phyloP scores from a whole-genome alignment of 208 protist genomes.

The Crithidia fasciculata region DNA sequence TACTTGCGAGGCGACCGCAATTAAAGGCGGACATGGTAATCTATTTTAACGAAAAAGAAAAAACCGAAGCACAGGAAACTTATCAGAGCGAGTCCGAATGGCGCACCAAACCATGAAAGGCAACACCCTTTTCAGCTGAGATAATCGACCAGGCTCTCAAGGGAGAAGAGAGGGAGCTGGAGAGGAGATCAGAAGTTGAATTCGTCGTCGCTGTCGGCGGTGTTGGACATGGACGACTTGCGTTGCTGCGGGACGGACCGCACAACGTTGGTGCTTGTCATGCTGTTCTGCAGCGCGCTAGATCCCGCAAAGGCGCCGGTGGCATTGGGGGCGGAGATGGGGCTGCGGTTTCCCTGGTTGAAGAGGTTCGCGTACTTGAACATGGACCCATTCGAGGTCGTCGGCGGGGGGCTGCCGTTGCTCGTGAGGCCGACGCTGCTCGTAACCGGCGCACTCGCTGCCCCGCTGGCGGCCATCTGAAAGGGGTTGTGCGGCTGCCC shows the following conservation, averaged over 20 bases:
- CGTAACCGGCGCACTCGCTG: conserved; percentile 20
- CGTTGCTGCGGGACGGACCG: conserved; percentile 38
- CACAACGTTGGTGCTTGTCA: conserved; percentile 33
- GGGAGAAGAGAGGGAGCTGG: too few species aligned
- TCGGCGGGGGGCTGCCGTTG: conserved; percentile 56
- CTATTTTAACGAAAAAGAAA: conserved; percentile 27
- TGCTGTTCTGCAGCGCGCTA: conserved; percentile 25
- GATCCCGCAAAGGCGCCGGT: conserved; percentile 28
- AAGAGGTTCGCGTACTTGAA: conserved; percentile 74
- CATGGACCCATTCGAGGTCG: conserved; percentile 34
- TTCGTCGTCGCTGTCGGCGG: conserved; percentile 73
- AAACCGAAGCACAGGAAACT: conserved; percentile 7
- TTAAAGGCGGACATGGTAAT: too few species aligned
- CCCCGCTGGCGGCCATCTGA: conserved; percentile 56
- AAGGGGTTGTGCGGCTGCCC: conserved; percentile 92
- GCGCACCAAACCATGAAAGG: conserved; percentile 6
- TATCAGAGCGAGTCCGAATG: too few species aligned
- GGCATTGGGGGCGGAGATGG: conserved; percentile 31
- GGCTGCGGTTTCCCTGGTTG: conserved; percentile 63
- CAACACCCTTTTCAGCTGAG: neutral
- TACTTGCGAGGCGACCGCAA: too few species aligned
- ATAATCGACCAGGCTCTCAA: too few species aligned
- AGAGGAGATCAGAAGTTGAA: conserved; percentile 77
- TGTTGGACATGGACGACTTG: conserved; percentile 26
- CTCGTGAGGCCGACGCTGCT: conserved; percentile 44